Base-by-base conservation (phyloP, 495 filamentous ascomycete species). In the Hypoxylon fragiforme region DNA sequence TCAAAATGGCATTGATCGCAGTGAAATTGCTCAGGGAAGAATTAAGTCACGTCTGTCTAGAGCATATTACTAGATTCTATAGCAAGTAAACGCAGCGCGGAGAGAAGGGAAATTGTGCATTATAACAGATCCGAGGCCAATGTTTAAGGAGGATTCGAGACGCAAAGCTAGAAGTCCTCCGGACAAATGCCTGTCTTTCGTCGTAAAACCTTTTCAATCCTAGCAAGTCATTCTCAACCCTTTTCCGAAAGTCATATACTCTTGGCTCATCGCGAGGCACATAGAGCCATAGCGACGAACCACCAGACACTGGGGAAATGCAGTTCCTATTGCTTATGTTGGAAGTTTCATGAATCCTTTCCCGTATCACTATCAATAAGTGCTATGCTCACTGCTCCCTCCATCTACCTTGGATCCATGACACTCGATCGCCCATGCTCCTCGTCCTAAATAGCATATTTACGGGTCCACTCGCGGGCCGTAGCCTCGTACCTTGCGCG, bases 391-490 rank as follows among this genome's bases (percentile, higher is more conserved):
- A 54, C 18, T 44, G 39, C 44, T 22, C 48, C 28, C 48, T 24
- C 22, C 48, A 49, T 46, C 60, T 42, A 38, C 12, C 48, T 19
- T 39, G 37, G 19, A 16, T 15, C 41, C 34, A 20, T 35, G 11
- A 44, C 42, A 24, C 42, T 39, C 12, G 35, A 9, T 43, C 20
- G 18, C 44, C 31, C 22, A 13, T 44, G 35, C 24, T 31, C 37
- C 31, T 49, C 38, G 19, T 13, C 39, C 55, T 76, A 91, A 69
- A 96, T 92, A 64, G 94, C 95, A 74, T 97, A 97, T 81, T 97
- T 98, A 71, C 92, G 84, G 50, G 94, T 98, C 94, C 95, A 97
- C 75, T 98, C 94, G 66, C 94, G 84, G 50, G 94, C 94, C 54
- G 92, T 97, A 48, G 91, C 87, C 77, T 98, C 95, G 74, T 98